Base-by-base conservation (phyloP, 164 flowering plant species). In the Stephania cephalantha region DNA sequence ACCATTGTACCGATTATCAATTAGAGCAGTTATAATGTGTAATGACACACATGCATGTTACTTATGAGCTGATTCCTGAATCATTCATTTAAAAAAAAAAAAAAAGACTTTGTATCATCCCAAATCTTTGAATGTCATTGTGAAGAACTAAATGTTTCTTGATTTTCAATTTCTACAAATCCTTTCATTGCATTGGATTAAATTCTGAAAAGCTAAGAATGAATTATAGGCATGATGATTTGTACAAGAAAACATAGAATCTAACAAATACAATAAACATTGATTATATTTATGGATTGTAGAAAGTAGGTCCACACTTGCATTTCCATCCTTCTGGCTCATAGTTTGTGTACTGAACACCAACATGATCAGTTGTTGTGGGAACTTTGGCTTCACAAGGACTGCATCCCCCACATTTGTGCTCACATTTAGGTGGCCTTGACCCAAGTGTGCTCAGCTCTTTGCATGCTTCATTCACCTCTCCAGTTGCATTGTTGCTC, bases 311-410 rank as follows among this genome's bases (percentile, higher is more conserved):
- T 17, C 89, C 88, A 75, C 92, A 87, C 72, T 83, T 87, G 88
- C 92, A 89, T 84, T 85, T 87, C 92, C 92, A 89, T 25, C 89
- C 88, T 72, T 89, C 92, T 10, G 92, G 90, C 76, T 83, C 85
- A 74, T 89, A 89, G 76, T 89, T 89, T 10, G 92, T 73, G 72
- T 81, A 87, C 31, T 87, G 86, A 48, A 83, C 25, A 7, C 82
- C 77, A 30, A 79, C 2, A 10, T 52, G 78, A 61, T 75, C 79
- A 68, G 80, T 70, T 15, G 79, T 82, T 13, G 88, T 76, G 42
- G 91, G 91, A 46, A 85, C 87, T 77, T 89, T 82, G 50, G 90
- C 87, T 65, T 77, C 71, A 74, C 92, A 89, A n/a, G 92, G 92
- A 9, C 2, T 71, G 81, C 92, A 89, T 46, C 84, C 82, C 71